Evolutionary conservation across 2,329 filamentous ascomycete genomes (phyloP).

Genomic region (Alternaria angustiovoidea): DNA sequence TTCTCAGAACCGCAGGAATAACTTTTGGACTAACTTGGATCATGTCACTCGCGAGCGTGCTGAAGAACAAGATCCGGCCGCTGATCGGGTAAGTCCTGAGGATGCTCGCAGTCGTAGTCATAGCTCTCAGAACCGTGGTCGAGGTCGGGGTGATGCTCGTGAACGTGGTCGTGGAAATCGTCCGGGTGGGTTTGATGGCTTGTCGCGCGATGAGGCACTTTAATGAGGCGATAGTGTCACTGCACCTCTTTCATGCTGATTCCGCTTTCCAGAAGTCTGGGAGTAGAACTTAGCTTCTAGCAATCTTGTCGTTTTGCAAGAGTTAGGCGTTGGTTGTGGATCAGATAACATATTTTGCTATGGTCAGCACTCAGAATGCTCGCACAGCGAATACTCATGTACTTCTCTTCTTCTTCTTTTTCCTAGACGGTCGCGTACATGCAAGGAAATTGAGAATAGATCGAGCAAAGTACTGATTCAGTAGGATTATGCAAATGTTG

Average conservation of each 20-base stretch:
- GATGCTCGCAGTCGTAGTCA: not conserved
- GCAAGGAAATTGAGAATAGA: too few species aligned
- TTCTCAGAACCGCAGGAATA: not conserved
- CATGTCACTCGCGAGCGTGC: not conserved
- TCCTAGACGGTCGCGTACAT: too few species aligned
- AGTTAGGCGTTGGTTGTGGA: not conserved
- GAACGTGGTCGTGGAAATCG: not conserved
- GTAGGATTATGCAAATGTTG: not conserved
- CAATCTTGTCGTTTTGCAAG: not conserved
- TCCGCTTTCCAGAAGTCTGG: not conserved
- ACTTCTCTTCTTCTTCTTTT: not conserved
- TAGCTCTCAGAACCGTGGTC: not conserved
- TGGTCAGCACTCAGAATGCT: not conserved
- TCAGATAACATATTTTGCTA: not conserved
- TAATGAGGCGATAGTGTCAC: not conserved
- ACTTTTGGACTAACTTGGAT: not conserved
- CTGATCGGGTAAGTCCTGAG: not conserved
- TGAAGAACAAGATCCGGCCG: not conserved
- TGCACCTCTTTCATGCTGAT: fast-evolving
- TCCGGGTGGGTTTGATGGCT: not conserved
- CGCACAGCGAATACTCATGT: not conserved
- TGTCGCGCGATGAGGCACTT: not conserved
- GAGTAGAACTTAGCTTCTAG: not conserved
- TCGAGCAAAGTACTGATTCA: not conserved
- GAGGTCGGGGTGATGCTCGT: not conserved